Evolutionary conservation across 169 alveolate genomes (phyloP).

Genomic region (Nephromyces sp.): DNA sequence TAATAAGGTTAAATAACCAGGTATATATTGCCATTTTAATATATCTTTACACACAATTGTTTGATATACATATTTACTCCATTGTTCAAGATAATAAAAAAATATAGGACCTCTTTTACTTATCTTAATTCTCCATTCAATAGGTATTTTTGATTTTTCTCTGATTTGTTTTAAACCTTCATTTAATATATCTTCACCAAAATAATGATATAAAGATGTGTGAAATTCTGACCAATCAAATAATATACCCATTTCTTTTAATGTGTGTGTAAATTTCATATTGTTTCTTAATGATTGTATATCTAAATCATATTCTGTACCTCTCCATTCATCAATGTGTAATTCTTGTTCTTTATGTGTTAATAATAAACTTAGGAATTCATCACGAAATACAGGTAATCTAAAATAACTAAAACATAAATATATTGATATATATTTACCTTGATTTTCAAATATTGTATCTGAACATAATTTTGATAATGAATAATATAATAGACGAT

Average conservation of each 20-base stretch:
- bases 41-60: not conserved
- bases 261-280: not conserved
- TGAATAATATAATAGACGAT: slow-evolving; percentile 14
- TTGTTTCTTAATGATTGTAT: not conserved
- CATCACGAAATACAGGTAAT: slow-evolving; percentile 24
- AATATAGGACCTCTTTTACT: slow-evolving; percentile 14
- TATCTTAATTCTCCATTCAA: slow-evolving; percentile 6
- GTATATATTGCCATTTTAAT: slow-evolving; percentile 23
- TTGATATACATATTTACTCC: slow-evolving; percentile 9
- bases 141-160: not conserved
- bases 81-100: slow-evolving; percentile 32
- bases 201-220: slow-evolving; percentile 2
- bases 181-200: slow-evolving; percentile 6
- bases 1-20: slow-evolving; percentile 31
- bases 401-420: slow-evolving; percentile 26
- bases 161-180: not conserved
- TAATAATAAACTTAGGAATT: slow-evolving; percentile 17
- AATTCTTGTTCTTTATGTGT: not conserved
- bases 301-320: slow-evolving; percentile 26
- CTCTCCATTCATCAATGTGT: slow-evolving; percentile 33
- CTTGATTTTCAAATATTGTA: slow-evolving; percentile 33
- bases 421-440: slow-evolving; percentile 13
- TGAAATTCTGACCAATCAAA: slow-evolving; percentile 28
- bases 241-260: slow-evolving; percentile 2
- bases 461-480: slow-evolving; percentile 19